Percentiles rank a stretch among this genome's conserved stretches.
phyloP scores from a whole-genome alignment of 1,284 basidiomycete genomes.

The Malassezia equina region DNA sequence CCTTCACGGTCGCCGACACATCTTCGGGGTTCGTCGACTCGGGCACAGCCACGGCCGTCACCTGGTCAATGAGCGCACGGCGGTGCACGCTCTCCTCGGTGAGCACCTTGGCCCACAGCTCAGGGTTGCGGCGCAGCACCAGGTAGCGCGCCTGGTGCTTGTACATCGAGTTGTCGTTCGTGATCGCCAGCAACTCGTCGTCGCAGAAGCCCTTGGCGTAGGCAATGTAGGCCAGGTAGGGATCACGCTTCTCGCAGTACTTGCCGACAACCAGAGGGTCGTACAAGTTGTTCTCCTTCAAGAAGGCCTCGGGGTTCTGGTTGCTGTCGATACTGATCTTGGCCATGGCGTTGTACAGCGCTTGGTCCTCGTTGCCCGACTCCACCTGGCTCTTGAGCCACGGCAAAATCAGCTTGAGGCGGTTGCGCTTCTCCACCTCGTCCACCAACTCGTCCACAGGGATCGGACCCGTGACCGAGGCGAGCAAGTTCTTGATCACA shows the following conservation, averaged over 20 bases:
- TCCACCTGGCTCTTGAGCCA: conserved; percentile 92
- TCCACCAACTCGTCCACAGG: conserved; percentile 67
- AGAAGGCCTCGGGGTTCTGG: conserved; percentile 91
- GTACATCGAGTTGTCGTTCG: conserved; percentile 99
- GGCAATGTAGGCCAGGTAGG: conserved; percentile 96
- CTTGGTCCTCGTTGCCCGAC: conserved; percentile 78
- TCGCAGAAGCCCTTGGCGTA: conserved; percentile 99
- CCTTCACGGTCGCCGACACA: conserved; percentile 95
- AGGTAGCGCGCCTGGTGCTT: conserved; percentile 98
- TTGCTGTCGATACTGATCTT: conserved; percentile 99
- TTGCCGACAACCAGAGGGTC: conserved; percentile 94
- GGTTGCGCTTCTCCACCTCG: conserved; percentile 76
- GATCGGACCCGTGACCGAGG: conserved; percentile 91
- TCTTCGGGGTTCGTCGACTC: conserved; percentile 98
- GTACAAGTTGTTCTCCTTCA: conserved; percentile 97
- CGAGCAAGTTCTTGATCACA: conserved; percentile 85
- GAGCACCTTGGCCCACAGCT: conserved; percentile 94
- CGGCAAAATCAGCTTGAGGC: conserved; percentile 90
- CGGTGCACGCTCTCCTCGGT: conserved; percentile 80
- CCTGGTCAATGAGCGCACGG: conserved; percentile 88
- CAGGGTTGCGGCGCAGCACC: conserved; percentile 86
- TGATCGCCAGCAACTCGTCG: conserved; percentile 90
- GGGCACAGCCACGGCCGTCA: conserved; percentile 69
- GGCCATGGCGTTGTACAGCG: conserved; percentile 90
- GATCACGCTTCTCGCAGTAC: conserved; percentile 98